Conservation (phyloP, 768 basidiomycete species). For the Lactifluus pinguis region DNA sequence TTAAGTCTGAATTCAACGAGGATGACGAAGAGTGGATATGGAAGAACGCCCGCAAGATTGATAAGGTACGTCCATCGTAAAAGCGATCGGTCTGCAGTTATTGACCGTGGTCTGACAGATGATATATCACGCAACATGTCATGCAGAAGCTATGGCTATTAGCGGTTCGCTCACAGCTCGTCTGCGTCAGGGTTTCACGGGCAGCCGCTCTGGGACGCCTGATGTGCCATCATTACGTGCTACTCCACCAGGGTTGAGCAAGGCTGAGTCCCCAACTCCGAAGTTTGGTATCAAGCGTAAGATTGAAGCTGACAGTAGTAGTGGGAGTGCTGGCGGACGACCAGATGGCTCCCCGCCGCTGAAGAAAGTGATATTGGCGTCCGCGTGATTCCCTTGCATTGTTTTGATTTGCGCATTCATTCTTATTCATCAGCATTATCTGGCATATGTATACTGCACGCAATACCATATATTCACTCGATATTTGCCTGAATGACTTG, state of each 20-base stretch:
- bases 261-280: conserved; percentile 37
- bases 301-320: conserved; percentile 38
- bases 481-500: neutral
- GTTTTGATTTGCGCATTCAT: neutral
- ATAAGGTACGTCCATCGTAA: conserved; percentile 48
- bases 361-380: conserved; percentile 49
- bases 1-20: conserved; percentile 87
- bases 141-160: conserved; percentile 59
- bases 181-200: conserved; percentile 47
- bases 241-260: conserved; percentile 30
- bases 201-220: conserved; percentile 73
- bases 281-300: conserved; percentile 66
- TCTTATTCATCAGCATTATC: conserved; percentile 16
- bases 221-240: conserved; percentile 36
- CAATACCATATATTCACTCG: conserved; percentile 13
- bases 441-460: conserved; percentile 18
- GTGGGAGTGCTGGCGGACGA: conserved; percentile 27
- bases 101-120: conserved; percentile 41
- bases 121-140: conserved; percentile 94
- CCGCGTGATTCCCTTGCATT: conserved; percentile 14
- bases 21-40: conserved; percentile 99
- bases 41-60: conserved; percentile 81
- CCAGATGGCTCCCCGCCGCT: conserved; percentile 47
- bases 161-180: conserved; percentile 56
- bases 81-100: neutral